These are phyloP conservation scores for Plicaturopsis crispa DNA, from an alignment of 768 basidiomycete genomes.

Conservation along the genomic window DNA sequence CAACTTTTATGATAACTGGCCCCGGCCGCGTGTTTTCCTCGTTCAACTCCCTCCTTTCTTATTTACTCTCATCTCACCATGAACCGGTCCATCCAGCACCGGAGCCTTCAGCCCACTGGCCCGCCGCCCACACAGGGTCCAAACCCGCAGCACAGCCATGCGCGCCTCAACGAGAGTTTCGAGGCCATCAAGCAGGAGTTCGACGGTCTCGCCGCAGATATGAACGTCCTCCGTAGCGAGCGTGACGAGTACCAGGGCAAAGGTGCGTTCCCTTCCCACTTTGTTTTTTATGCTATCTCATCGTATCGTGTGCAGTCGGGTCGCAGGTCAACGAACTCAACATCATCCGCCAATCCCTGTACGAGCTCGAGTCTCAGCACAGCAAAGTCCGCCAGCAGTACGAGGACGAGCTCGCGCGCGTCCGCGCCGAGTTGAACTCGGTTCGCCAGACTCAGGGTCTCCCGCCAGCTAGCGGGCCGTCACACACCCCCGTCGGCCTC, in stretches of 20 bases:
- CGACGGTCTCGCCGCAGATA: conserved; percentile 64
- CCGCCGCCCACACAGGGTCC: conserved; percentile 36
- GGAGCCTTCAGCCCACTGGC: conserved; percentile 45
- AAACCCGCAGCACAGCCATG: conserved; percentile 27
- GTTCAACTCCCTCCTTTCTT: too few relatives aligned
- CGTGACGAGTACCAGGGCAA: conserved; percentile 88
- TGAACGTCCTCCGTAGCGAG: conserved; percentile 61
- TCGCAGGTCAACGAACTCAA: conserved; percentile 87
- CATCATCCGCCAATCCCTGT: conserved; percentile 82
- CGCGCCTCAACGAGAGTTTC: conserved; percentile 67
- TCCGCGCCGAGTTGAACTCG: conserved; percentile 61
- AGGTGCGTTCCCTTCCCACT: conserved; percentile 40
- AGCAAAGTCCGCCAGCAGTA: conserved; percentile 80
- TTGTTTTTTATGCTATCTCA: conserved; percentile 7
- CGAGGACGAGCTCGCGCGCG: conserved; percentile 73
- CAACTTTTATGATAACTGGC: too few relatives aligned
- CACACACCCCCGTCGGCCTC: conserved; percentile 27
- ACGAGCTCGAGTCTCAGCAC: conserved; percentile 88
- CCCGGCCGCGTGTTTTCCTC: too few relatives aligned
- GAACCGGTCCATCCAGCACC: too few relatives aligned
- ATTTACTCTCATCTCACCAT: too few relatives aligned
- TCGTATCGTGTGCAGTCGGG: conserved; percentile 38
- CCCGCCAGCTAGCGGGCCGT: conserved; percentile 18
- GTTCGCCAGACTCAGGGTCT: conserved; percentile 35
- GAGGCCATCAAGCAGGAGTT: conserved; percentile 82